phyloP scores from a whole-genome alignment of 768 basidiomycete genomes.

The Rhodosporidiobolus sp. region DNA sequence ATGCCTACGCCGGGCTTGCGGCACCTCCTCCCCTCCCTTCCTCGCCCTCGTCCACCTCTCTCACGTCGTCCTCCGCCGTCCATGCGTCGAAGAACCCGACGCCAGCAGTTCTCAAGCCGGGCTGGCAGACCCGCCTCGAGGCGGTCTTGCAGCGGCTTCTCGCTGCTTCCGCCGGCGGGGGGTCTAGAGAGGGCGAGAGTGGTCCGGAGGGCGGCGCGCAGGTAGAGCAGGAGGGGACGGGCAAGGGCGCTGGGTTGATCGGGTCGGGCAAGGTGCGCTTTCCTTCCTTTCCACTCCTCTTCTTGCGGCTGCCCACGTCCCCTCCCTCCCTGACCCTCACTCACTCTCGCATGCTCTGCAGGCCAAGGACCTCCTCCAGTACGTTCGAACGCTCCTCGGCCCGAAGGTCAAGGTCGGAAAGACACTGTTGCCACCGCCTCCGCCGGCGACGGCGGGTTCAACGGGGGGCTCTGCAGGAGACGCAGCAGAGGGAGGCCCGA shows the following conservation, averaged over 20 bases:
- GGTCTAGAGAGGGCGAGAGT: background rate
- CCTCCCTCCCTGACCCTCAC: too few species aligned
- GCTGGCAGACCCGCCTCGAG: conserved; percentile 22
- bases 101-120: conserved; percentile 10
- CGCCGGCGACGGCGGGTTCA: too few species aligned
- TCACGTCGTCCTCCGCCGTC: background rate
- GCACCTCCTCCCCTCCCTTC: background rate
- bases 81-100: background rate
- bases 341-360: too few species aligned
- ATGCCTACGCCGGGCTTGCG: background rate
- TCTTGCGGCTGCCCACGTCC: background rate
- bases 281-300: background rate
- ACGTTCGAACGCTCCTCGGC: conserved; percentile 9
- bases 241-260: background rate
- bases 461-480: too few species aligned
- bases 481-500: too few species aligned
- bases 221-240: too few species aligned
- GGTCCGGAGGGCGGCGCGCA: background rate
- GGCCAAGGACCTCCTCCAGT: conserved; percentile 10
- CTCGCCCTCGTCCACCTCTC: background rate
- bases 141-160: conserved; percentile 2
- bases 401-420: conserved; percentile 1
- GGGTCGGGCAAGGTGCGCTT: conserved; percentile 3
- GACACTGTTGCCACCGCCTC: too few species aligned
- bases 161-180: background rate